Evolutionary conservation across 192 early-diverging fungal genomes (phyloP), one percentile per base, ranked within the genome.

Genomic region (Coemansia sp.): DNA sequence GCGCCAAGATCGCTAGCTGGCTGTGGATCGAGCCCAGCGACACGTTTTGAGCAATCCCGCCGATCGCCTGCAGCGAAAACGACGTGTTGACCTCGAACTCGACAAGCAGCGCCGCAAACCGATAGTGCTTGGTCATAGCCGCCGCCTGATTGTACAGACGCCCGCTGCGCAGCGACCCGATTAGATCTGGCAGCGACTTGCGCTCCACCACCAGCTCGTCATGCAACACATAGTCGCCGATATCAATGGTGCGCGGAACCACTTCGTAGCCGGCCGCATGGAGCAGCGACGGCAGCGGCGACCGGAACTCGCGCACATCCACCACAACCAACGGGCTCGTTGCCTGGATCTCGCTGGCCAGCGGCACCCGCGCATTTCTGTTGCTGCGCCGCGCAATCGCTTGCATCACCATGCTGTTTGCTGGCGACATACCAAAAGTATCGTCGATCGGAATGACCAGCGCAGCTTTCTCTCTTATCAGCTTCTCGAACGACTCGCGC

Each of bases 211-310:
- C 95, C 37, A 98, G 88, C 4, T 82, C 74, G 28, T 94, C 90
- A 37, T 88, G 88, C 13, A 99, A 76, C 10, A 99, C 86, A 68
- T 98, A 99, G 77, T 99, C 97, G 42, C 95, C 97, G 0, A 99
- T 89, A 67, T 88, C 86, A 7, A 99, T 75, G 1, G 96, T 99
- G 65, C 88, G 90, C 18, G 95, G 92, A 18, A 86, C 66, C 7
- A 99, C 75, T 12, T 81, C 71, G 67, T 95, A 86, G 10, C 92
- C 87, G 20, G 86, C 84, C 21, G 88, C 85, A 64, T 96, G 93
- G 2, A 99, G 72, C 30, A 94, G 84, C 2, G 90, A 87, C 2
- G 97, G 95, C n/a, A 99, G 67, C 6, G 95, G 88, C 30, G 93
- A 90, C 15, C 94, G 84, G 66, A 99, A 96, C 71, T 99, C 97